Base-by-base conservation (phyloP, 805 yeast genomes). In the Millerozyma acaciae region DNA sequence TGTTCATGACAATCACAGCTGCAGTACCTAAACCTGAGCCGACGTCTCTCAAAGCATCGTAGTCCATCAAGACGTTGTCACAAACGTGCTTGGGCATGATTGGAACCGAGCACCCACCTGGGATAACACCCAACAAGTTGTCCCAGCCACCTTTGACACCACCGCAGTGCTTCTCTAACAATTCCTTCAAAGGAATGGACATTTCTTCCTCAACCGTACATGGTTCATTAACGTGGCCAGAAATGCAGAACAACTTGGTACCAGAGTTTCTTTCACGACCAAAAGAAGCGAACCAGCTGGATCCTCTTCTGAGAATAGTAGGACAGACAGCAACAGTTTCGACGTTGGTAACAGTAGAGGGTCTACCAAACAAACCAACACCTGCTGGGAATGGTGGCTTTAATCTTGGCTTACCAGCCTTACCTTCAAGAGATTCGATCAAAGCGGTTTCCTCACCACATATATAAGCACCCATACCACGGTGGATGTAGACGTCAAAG, bases 371-470 rank as follows among this genome's bases (percentile, higher is more conserved):
- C 35, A 86, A 69, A 51, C 95, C 95, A 38, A 85, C 90, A 52
- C 94, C 95, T 21, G 95, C 95, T 21, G 95, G 95, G 76, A 86
- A 86, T 44, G 95, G 95, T 22, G 95, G 95, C 77, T 86, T 86
- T 59, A 86, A 74, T 64, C 95, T 78, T 47, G 95, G 95, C 65
- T 86, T 86, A 45, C 95, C 95, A 37, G 93, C 94, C 63, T 86
- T 86, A 50, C 95, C 95, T 66, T 86, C 95, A 34, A 86, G 68
- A 3, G 89, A 80, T 67, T 86, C 95, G 54, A 86, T 84, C 56
- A 86, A 67, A 4, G 94, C 88, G 26, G 95, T 86, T 64, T 86
- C 95, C 64, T 86, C 95, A 51, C 95, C 95, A 65, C 95, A 86
- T 32, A 86, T 75, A 62, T 86, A 86, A 8, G 95, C 95, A 43